Base-by-base conservation (phyloP, 352 stramenopile species). In the Thraustochytrium sp. region DNA sequence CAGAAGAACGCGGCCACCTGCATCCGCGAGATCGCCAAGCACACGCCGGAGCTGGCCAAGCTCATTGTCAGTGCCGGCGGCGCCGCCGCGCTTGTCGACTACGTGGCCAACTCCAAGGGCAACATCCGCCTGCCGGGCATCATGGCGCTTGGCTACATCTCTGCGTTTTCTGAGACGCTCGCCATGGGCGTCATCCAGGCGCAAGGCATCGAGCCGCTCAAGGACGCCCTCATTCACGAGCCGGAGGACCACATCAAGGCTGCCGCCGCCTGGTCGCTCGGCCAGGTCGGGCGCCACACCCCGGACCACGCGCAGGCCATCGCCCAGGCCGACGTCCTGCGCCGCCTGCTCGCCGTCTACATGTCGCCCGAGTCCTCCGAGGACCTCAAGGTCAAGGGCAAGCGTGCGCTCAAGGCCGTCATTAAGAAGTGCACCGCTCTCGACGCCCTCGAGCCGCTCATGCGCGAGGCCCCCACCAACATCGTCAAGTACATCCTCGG, bases 401-500 rank as follows among this genome's bases (percentile, higher is more conserved):
- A 98, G 85, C 92, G 94, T 31, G 93, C 93, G 46, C 88, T 98
- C 48, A 98, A 98, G 88, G 95, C 91, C 75, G 92, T 98, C 18
- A 86, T 98, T 2, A 92, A 91, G 76, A 98, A 98, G 87, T 98
- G 94, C 77, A 97, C 93, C n/a, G 92, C 97, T 82, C 86, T 97
- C 11, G 91, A 94, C 72, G 94, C 94, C 4, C 88, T 98, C 34
- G 92, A 98, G 85, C 94, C 94, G 31, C 85, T 98, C 48, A 87
- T 98, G n/a, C 87, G 92, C 21, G 94, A 98, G 40, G 83, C 83
- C 16, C 91, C 93, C 2, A 93, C 93, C 0, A 88, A 96, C 78
- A 93, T 98, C 46, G 93, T 97, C 85, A 98, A 98, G 91, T 98
- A 98, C 87, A 95, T 98, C 73, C 89, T 98, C 44, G 93, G 95